These are phyloP conservation scores for thale cress (Arabidopsis thaliana) DNA, from an alignment of 345 rosid genomes.

Conservation along the genomic window DNA sequence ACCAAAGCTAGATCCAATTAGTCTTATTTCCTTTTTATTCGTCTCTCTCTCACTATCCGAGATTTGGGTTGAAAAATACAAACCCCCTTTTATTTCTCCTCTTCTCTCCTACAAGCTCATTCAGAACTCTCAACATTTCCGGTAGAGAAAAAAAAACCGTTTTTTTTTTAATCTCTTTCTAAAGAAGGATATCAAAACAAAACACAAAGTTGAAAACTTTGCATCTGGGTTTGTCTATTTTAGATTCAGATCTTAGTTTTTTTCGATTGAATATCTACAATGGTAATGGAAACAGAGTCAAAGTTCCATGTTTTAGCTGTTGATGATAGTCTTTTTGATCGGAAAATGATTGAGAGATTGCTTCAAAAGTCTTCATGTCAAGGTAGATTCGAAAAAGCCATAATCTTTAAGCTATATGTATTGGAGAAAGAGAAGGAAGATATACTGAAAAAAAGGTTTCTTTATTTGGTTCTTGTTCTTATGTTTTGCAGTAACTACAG, in stretches of 20 bases:
- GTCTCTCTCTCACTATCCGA: slow-evolving; percentile 17
- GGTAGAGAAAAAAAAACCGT: neutral
- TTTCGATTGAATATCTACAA: neutral
- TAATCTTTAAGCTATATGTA: neutral
- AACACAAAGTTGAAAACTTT: slow-evolving; percentile 25
- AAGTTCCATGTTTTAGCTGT: slow-evolving; percentile 95
- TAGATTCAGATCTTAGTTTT: slow-evolving; percentile 6
- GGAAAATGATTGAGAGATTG: slow-evolving; percentile 86
- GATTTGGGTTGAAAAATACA: slow-evolving; percentile 18
- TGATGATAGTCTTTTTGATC: slow-evolving; percentile 80
- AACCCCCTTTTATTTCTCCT: slow-evolving; percentile 5
- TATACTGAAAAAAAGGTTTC: neutral
- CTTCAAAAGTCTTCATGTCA: slow-evolving; percentile 89
- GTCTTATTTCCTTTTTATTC: neutral
- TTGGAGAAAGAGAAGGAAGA: neutral
- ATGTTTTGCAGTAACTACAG: slow-evolving; percentile 70
- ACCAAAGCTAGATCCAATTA: slow-evolving; percentile 35
- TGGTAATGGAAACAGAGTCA: slow-evolving; percentile 52
- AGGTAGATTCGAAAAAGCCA: slow-evolving; percentile 46
- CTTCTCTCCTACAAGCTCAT: neutral
- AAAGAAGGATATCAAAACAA: neutral
- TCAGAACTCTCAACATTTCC: slow-evolving; percentile 29
- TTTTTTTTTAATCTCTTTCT: neutral
- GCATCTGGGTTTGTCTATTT: neutral
- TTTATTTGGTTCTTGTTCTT: neutral